A percentile compares a stretch with the other conserved stretches of the same genome.
phyloP scores from a whole-genome alignment of 2,329 filamentous ascomycete genomes.

The Scedosporium apiospermum region DNA sequence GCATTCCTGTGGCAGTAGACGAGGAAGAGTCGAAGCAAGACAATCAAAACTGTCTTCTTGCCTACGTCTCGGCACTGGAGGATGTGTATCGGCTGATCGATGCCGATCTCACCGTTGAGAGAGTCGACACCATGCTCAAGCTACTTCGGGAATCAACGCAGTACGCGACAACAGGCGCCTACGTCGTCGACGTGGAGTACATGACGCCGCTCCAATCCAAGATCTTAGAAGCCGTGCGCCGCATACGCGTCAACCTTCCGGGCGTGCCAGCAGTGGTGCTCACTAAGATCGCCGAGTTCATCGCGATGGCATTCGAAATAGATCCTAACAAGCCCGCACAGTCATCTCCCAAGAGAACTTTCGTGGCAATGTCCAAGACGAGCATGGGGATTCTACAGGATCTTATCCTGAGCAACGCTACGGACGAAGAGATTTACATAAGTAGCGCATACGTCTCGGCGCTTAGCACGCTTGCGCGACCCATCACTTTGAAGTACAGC shows the following conservation, averaged over 20 bases:
- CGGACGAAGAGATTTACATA: conserved; percentile 58
- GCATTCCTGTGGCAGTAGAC: conserved; percentile 43
- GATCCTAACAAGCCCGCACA: conserved; percentile 19
- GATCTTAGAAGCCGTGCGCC: conserved; percentile 57
- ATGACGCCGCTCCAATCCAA: conserved; percentile 63
- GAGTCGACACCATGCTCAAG: conserved; percentile 57
- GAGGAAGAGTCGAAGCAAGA: conserved; percentile 30
- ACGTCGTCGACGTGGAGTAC: conserved; percentile 63
- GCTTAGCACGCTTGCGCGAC: conserved; percentile 56
- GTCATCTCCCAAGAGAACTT: conserved; percentile 55
- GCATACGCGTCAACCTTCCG: conserved; percentile 55
- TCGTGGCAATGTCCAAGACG: conserved; percentile 79
- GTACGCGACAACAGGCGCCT: conserved; percentile 56
- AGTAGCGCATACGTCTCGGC: conserved; percentile 57
- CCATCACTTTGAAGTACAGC: conserved; percentile 71
- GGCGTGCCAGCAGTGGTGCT: conserved; percentile 62
- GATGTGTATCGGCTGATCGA: conserved; percentile 72
- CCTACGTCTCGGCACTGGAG: conserved; percentile 69
- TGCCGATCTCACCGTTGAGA: conserved; percentile 49
- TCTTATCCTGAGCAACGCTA: conserved; percentile 49
- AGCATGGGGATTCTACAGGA: conserved; percentile 62
- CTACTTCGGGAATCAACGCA: conserved; percentile 64
- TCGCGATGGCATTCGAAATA: conserved; percentile 55
- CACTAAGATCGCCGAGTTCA: conserved; percentile 59
- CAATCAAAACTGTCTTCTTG: conserved; percentile 74